These are phyloP conservation scores for Phytomonas francai DNA, from an alignment of 208 protist species.

Conservation along the genomic window DNA sequence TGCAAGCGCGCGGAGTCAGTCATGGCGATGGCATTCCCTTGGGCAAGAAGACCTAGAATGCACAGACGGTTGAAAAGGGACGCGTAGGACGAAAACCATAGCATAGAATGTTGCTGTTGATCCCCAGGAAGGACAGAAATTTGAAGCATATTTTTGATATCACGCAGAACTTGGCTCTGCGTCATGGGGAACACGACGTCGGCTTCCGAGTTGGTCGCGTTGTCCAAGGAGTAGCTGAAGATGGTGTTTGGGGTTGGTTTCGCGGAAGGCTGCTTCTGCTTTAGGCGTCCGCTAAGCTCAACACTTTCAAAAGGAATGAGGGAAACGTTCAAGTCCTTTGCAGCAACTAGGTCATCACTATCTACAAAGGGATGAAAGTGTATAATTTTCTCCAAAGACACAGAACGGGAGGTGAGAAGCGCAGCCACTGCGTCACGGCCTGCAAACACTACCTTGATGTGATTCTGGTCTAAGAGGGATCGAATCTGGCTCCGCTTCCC, in stretches of 20 bases:
- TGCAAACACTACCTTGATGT: slow-evolving; percentile 61
- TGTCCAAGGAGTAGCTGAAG: slow-evolving; percentile 67
- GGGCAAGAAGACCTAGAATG: slow-evolving; percentile 54
- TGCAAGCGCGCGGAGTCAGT: slow-evolving; percentile 36
- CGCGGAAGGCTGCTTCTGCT: slow-evolving; percentile 13
- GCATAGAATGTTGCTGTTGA: slow-evolving; percentile 46
- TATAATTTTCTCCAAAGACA: slow-evolving; percentile 65
- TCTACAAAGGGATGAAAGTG: slow-evolving; percentile 46
- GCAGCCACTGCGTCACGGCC: slow-evolving; percentile 46
- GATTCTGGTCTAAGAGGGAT: slow-evolving; percentile 60
- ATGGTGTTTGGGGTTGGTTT: slow-evolving; percentile 19
- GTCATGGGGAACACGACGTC: slow-evolving; percentile 38
- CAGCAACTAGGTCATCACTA: slow-evolving; percentile 41
- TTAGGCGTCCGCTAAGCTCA: slow-evolving; percentile 43
- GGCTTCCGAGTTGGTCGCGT: slow-evolving; percentile 21
- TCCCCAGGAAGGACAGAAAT: slow-evolving; percentile 53
- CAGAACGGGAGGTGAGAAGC: slow-evolving; percentile 73
- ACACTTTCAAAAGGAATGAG: slow-evolving; percentile 61
- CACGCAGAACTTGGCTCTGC: slow-evolving; percentile 58
- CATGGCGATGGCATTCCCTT: slow-evolving; percentile 60
- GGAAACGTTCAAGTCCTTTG: slow-evolving; percentile 75
- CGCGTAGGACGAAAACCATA: slow-evolving; percentile 74
- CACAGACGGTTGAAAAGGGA: slow-evolving; percentile 68
- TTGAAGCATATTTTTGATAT: slow-evolving; percentile 47
- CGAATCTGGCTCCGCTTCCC: slow-evolving; percentile 51